Evolutionary conservation across 2,329 filamentous ascomycete genomes (phyloP), one percentile per base, ranked within the genome.

Genomic region (Apiospora sp.): DNA sequence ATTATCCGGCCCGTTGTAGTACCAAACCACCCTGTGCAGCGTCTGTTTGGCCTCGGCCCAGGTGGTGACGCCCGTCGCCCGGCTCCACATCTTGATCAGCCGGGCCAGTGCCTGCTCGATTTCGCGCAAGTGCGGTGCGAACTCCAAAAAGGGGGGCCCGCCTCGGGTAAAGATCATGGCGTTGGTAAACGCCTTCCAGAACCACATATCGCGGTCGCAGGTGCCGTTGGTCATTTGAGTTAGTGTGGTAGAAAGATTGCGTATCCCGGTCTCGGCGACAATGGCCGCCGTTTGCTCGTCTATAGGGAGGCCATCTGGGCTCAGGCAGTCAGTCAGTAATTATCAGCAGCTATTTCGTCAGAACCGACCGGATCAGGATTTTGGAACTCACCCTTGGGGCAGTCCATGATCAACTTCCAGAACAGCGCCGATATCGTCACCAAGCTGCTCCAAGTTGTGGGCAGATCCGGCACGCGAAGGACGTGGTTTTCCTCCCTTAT

Each of bases 191-290:
- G 51, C 51, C 27, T 54, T 27, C 51, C 51, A 54, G 16, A 54
- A 54, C 24, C 51, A 54, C 51, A 54, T 54, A 13, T 54, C 51
- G 24, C 51, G 49, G 49, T 51, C 49, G 49, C 49, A 51, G 10
- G 49, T 51, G n/a, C 49, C 49, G 49, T n/a, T 14, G n/a, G 24
- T 12, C 49, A 51, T 41, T 10, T 41, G 6, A 7, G 37, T 1
- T 7, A 41, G 7, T 5, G 37, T 41, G 6, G 37, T 41, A 7
- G 37, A 10, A 2, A 41, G 37, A 10, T 41, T 41, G 0, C 37
- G 37, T 1, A 41, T 10, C 6, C 6, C 37, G 6, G 7, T 41
- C 6, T 41, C 37, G 37, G 10, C 37, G 37, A 41, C 37, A 10
- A 10, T 10, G 6, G 37, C 49, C 7, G n/a, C n/a, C 13, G 24